phyloP scores from a whole-genome alignment of 805 yeast species.

The Wickerhamomyces hampshirensis region DNA sequence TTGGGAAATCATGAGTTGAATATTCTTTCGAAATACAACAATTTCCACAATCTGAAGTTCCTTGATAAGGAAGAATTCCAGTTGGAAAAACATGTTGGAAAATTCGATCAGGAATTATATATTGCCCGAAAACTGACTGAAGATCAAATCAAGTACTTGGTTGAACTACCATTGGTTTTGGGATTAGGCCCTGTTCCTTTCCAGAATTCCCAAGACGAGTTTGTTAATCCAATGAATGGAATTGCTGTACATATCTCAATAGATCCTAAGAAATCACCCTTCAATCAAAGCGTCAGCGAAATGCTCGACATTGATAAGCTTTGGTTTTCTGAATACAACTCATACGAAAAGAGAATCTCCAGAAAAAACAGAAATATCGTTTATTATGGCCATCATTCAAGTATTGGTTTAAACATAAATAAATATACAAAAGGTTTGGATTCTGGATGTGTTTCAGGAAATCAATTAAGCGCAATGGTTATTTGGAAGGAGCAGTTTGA shows the following conservation, averaged over 20 bases:
- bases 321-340: conserved; percentile 37
- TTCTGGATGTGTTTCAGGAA: conserved; percentile 77
- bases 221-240: conserved; percentile 33
- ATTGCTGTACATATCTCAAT: conserved; percentile 18
- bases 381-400: conserved; percentile 87
- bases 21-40: conserved; percentile 58
- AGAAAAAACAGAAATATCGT: conserved; percentile 37
- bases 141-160: conserved; percentile 55
- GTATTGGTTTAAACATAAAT: conserved; percentile 61
- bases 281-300: conserved; percentile 42
- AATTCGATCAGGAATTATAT: conserved; percentile 14
- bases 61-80: conserved; percentile 14
- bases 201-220: conserved; percentile 14
- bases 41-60: conserved; percentile 27
- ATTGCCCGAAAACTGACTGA: conserved; percentile 37
- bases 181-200: conserved; percentile 52
- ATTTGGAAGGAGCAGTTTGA: conserved; percentile 8
- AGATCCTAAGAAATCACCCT: conserved; percentile 30
- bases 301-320: conserved; percentile 69
- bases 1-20: conserved; percentile 88
- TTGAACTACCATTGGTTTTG: conserved; percentile 60
- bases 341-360: conserved; percentile 17
- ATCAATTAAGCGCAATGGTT: conserved; percentile 53
- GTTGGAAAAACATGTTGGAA: conserved; percentile 17
- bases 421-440: conserved; percentile 78